phyloP scores from a whole-genome alignment of 1,139 yeast species.

The Protomyces inundatus region DNA sequence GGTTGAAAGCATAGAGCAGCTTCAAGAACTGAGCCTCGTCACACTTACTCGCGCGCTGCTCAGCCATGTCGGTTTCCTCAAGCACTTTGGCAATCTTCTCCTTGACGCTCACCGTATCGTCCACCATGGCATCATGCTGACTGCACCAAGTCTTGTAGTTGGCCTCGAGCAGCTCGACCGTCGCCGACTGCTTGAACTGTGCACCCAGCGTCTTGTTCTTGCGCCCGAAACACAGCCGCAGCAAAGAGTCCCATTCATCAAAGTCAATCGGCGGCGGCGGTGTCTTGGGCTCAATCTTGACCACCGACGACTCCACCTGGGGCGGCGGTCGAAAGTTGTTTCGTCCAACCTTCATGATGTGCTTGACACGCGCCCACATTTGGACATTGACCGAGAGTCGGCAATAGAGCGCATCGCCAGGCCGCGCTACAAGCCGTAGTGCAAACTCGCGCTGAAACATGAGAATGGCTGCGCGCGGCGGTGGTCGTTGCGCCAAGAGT shows the following conservation, averaged over 20 bases:
- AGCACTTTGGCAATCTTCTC: constrained; percentile 60
- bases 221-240: constrained; percentile 84
- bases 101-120: constrained; percentile 52
- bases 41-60: constrained; percentile 85
- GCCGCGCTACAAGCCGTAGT: constrained; percentile 81
- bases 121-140: constrained; percentile 47
- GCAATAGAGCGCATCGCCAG: constrained; percentile 90
- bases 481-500: constrained; percentile 80
- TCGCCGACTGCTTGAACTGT: constrained; percentile 78
- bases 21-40: constrained; percentile 92
- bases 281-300: constrained; percentile 78
- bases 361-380: constrained; percentile 99
- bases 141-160: constrained; percentile 69
- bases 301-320: constrained; percentile 94
- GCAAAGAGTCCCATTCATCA: constrained; percentile 94
- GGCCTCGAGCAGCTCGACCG: constrained; percentile 77
- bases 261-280: constrained; percentile 92
- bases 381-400: constrained; percentile 93
- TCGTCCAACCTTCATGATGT: constrained; percentile 95
- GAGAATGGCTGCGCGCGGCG: constrained; percentile 89
- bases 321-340: constrained; percentile 99
- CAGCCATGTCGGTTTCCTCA: constrained; percentile 62
- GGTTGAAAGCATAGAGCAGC: constrained; percentile 86
- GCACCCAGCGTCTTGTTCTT: constrained; percentile 87
- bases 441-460: constrained; percentile 99